Percentiles rank a stretch among this genome's conserved stretches.
Evolutionary conservation across 306 rosid genomes (phyloP).

Genomic region (Rosa lucieae): DNA sequence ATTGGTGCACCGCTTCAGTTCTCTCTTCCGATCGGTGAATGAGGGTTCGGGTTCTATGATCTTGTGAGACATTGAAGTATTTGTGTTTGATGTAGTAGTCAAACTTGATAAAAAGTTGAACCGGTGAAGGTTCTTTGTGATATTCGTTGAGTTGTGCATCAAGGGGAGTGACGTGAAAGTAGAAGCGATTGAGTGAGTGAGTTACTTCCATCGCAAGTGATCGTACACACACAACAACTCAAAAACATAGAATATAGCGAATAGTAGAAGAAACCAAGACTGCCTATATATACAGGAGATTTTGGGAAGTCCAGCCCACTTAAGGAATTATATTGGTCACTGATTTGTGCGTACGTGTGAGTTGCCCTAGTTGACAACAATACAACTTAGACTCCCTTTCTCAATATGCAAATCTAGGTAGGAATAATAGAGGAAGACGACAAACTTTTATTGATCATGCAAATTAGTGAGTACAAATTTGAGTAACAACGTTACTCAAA

Average conservation of each 20-base stretch:
- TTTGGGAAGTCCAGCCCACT: too few species aligned
- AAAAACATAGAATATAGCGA: background rate
- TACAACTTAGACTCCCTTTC: too few species aligned
- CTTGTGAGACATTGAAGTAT: background rate
- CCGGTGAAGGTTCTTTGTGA: background rate
- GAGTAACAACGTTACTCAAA: too few species aligned
- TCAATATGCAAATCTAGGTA: too few species aligned
- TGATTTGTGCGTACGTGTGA: background rate
- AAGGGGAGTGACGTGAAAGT: background rate
- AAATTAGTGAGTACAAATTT: too few species aligned
- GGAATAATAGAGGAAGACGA: too few species aligned
- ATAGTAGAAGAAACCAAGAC: too few species aligned
- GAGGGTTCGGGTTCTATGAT: background rate
- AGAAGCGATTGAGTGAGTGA: background rate
- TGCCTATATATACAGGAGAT: background rate
- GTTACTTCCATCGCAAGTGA: background rate
- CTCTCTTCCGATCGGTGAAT: background rate
- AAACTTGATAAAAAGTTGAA: background rate
- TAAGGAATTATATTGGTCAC: background rate
- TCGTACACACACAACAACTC: background rate
- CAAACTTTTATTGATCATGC: too few species aligned
- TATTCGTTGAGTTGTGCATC: background rate
- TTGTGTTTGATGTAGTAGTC: background rate
- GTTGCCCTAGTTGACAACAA: background rate
- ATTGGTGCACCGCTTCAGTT: background rate